A percentile compares a stretch with the other conserved stretches of the same genome.
Conservation (phyloP, 768 basidiomycete species). For the Pleurotus tuber-regium region DNA sequence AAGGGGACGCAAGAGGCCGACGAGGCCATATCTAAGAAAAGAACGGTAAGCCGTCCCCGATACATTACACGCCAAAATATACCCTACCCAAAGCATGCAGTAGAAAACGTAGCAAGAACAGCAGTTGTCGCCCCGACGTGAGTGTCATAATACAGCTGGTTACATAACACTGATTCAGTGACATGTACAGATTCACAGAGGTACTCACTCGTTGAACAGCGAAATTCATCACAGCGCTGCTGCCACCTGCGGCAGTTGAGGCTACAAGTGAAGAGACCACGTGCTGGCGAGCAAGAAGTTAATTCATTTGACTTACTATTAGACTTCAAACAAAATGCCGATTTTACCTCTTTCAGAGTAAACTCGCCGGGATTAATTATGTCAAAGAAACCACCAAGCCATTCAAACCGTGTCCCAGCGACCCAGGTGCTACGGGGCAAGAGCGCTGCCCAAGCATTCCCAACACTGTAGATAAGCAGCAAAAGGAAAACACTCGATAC, state of each 20-base stretch:
- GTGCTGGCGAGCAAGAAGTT: constrained; percentile 34
- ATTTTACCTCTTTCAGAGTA: constrained; percentile 55
- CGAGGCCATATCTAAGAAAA: constrained; percentile 49
- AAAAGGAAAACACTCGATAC: constrained; percentile 59
- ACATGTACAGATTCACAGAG: not conserved
- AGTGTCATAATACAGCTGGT: constrained; percentile 57
- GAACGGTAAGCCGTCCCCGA: not conserved
- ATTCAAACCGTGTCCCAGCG: constrained; percentile 39
- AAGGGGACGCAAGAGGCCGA: constrained; percentile 55
- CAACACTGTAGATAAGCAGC: constrained; percentile 50
- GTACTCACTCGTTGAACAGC: constrained; percentile 51
- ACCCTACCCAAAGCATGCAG: constrained; percentile 57
- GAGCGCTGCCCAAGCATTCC: constrained; percentile 47
- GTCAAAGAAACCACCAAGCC: constrained; percentile 36
- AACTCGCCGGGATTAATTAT: constrained; percentile 61
- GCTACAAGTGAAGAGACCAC: constrained; percentile 55
- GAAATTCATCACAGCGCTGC: constrained; percentile 56
- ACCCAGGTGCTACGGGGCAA: constrained; percentile 41
- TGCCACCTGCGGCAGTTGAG: constrained; percentile 52
- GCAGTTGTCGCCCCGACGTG: constrained; percentile 54
- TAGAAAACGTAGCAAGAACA: constrained; percentile 61
- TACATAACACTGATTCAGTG: not conserved
- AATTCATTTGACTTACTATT: no score
- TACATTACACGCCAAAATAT: not conserved
- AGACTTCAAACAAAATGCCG: not conserved